Percentiles rank a stretch among this genome's conserved stretches.
These are phyloP conservation scores for Boletus smithii DNA, from an alignment of 1,284 basidiomycete genomes.

Conservation along the genomic window DNA sequence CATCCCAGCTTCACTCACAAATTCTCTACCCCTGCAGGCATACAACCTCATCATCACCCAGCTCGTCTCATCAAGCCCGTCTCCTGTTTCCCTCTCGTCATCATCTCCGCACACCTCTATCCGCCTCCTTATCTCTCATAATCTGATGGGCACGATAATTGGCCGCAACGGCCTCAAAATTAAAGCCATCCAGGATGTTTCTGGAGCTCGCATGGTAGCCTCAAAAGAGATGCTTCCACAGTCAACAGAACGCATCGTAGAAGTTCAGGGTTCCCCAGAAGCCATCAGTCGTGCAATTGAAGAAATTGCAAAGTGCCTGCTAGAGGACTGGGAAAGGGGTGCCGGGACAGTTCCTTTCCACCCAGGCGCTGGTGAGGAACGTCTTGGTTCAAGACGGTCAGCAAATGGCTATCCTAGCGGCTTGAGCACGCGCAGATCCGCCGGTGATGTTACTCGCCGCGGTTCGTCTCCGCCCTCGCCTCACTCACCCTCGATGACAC, in stretches of 20 bases:
- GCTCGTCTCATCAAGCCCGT: conserved; percentile 77
- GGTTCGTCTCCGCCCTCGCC: conserved; percentile 58
- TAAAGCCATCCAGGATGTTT: conserved; percentile 98
- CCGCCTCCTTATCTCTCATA: conserved; percentile 95
- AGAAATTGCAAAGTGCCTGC: conserved; percentile 92
- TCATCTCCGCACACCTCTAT: conserved; percentile 82
- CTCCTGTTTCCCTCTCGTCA: conserved; percentile 58
- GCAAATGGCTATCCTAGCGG: conserved; percentile 46
- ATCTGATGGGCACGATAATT: conserved; percentile 99
- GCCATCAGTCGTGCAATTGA: conserved; percentile 88
- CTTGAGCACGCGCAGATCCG: conserved; percentile 51
- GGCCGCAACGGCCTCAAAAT: conserved; percentile 97
- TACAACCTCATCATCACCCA: conserved; percentile 94
- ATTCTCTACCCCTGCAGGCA: conserved; percentile 52
- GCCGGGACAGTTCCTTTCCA: conserved; percentile 94
- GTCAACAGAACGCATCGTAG: conserved; percentile 96
- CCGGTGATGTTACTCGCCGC: conserved; percentile 48
- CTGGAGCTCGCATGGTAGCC: conserved; percentile 96
- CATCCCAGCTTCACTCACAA: conserved; percentile 3
- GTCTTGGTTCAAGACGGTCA: conserved; percentile 47
- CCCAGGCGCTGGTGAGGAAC: conserved; percentile 81
- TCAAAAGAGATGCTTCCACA: conserved; percentile 99
- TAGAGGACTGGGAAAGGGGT: conserved; percentile 96
- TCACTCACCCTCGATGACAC: conserved; percentile 49
- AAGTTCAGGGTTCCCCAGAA: conserved; percentile 91